Evolutionary conservation across 2,329 filamentous ascomycete genomes (phyloP), one percentile per base, ranked within the genome.

Genomic region (Gyromitra esculenta): DNA sequence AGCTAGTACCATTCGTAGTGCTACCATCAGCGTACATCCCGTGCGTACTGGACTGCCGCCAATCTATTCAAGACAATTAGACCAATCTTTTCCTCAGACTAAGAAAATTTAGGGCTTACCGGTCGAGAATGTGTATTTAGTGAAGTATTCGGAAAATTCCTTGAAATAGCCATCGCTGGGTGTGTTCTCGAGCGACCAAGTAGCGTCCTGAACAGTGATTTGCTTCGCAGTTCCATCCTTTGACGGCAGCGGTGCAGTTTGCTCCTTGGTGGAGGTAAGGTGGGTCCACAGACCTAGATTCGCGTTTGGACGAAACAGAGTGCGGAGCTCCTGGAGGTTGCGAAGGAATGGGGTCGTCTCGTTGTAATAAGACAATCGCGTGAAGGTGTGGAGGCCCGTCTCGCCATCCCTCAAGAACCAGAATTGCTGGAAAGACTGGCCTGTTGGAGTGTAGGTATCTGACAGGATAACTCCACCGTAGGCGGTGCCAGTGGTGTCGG

Each of bases 371-470:
- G 86, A 85, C 8, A 89, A 82, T n/a, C 88, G 86, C 73, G 85
- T 87, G 82, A 90, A 91, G 0, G 86, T 87, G 80, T 91, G 89
- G 45, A 90, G 81, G 0, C 89, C 89, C 0, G 89, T 90, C 81
- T 91, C 89, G 0, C 87, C 87, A 57, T 89, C 88, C 9, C 87
- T 84, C 1, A 91, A 82, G 79, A 91, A 91, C 87, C 88, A 91
- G 81, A 90, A 91, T 80, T 90, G 89, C 79, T 90, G 86, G 15
- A 91, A 83, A 5, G 87, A 80, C 80, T 90, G 88, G 1, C 88
- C 88, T 0, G 88, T 90, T 0, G 85, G 83, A 0, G 85, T 84
- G 80, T 89, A 90, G 0, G 85, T 87, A 75, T 91, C 88, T 60
- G 86, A 87, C 85, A 91, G 87, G 54, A 87, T 84, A 41, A 90